Evolutionary conservation across 371 early-diverging fungal species (phyloP).

Genomic region (Mortierella sp.): DNA sequence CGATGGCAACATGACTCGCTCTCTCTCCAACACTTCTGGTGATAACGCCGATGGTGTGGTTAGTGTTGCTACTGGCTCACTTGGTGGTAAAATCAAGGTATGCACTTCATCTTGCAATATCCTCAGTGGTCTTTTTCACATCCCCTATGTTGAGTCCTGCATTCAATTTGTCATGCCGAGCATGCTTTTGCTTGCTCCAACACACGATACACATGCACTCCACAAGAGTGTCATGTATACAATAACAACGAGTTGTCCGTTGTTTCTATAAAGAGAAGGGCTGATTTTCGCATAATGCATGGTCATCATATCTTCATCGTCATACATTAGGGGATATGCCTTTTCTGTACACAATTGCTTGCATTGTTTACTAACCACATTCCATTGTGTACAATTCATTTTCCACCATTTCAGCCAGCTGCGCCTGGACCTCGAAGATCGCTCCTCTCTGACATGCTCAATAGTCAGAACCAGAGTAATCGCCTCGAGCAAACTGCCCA

Average conservation of each 20-base stretch:
- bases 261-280: constrained; percentile 1
- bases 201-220: background rate
- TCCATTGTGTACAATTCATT: constrained; percentile 3
- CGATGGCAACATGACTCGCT: constrained; percentile 23
- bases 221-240: background rate
- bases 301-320: background rate
- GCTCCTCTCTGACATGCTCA: constrained; percentile 48
- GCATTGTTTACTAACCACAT: constrained; percentile 16
- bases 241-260: background rate
- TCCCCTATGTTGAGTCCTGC: background rate
- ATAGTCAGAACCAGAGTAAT: constrained; percentile 34
- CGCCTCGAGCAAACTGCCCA: constrained; percentile 48
- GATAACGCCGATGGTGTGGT: constrained; percentile 26
- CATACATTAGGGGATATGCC: constrained; percentile 4
- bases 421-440: constrained; percentile 48
- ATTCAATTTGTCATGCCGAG: background rate
- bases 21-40: constrained; percentile 13
- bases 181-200: background rate
- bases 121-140: background rate
- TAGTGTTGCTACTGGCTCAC: constrained; percentile 30
- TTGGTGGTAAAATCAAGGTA: constrained; percentile 54
- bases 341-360: background rate
- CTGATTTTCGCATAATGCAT: constrained; percentile 36
- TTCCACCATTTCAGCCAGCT: constrained; percentile 7
- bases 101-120: background rate